Percentiles rank a stretch among this genome's conserved stretches.
Conservation (phyloP, 2,329 filamentous ascomycete genomes). For the Penicillium sp. region DNA sequence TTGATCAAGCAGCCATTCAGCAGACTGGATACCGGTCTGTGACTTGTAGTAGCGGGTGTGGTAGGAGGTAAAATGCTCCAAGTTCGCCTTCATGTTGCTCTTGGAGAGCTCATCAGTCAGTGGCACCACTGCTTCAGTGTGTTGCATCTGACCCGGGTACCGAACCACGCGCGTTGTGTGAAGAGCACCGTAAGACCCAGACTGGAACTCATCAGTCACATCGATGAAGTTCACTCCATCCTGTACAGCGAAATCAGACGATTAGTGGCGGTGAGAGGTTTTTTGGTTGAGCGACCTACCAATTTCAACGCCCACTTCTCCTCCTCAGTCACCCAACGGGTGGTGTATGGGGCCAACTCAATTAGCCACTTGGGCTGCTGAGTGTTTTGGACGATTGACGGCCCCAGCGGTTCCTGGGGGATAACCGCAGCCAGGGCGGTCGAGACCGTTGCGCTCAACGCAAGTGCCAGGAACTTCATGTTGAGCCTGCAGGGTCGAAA, state of each 20-base stretch:
- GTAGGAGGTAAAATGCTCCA: conserved; percentile 67
- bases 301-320: conserved; percentile 90
- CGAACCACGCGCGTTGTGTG: conserved; percentile 48
- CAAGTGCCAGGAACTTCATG: conserved; percentile 41
- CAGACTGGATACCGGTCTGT: conserved; percentile 73
- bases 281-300: conserved; percentile 54
- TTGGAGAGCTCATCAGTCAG: conserved; percentile 71
- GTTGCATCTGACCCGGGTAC: conserved; percentile 67
- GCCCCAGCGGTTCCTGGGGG: conserved; percentile 29
- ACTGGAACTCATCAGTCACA: conserved; percentile 69
- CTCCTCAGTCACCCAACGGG: conserved; percentile 85
- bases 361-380: conserved; percentile 68
- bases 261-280: conserved; percentile 2
- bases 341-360: conserved; percentile 81
- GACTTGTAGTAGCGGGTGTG: conserved; percentile 62
- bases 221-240: conserved; percentile 90
- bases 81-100: conserved; percentile 72
- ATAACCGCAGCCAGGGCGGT: conserved; percentile 34
- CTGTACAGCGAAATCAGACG: conserved; percentile 45
- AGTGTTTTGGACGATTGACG: conserved; percentile 25
- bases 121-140: conserved; percentile 66
- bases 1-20: conserved; percentile 78
- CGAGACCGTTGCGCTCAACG: conserved; percentile 37
- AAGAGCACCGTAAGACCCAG: conserved; percentile 58
- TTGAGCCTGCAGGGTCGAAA: conserved; percentile 3